These are phyloP conservation scores for Oryza punctata DNA, from an alignment of 176 grass and related monocot species.

Conservation along the genomic window DNA sequence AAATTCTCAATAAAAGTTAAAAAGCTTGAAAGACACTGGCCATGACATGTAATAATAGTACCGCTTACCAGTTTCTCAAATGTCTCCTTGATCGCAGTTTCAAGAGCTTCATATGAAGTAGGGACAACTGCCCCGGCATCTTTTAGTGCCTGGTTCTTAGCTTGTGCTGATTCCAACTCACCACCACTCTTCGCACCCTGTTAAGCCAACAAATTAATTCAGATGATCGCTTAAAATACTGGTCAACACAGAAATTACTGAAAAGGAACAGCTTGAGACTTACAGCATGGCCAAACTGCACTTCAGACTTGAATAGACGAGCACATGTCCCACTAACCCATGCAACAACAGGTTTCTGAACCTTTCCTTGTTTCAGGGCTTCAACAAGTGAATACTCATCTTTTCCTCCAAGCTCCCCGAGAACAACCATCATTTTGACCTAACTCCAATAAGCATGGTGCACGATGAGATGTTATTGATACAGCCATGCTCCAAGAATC, in stretches of 20 bases:
- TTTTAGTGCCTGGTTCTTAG: slow-evolving; percentile 85
- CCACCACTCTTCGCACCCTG: slow-evolving; percentile 97
- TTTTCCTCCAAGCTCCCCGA: slow-evolving; percentile 92
- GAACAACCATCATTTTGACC: slow-evolving; percentile 99
- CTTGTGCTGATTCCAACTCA: slow-evolving; percentile 98
- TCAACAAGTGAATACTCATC: slow-evolving; percentile 98
- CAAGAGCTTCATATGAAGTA: slow-evolving; percentile 94
- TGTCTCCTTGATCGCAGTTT: slow-evolving; percentile 79
- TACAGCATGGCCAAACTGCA: slow-evolving; percentile 98
- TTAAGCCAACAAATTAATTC: slow-evolving; percentile 39
- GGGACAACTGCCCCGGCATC: slow-evolving; percentile 96
- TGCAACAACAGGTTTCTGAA: slow-evolving; percentile 96
- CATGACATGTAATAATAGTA: slow-evolving; percentile 19
- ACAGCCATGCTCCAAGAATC: slow-evolving; percentile 18
- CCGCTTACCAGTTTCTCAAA: slow-evolving; percentile 81
- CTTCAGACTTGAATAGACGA: slow-evolving; percentile 93
- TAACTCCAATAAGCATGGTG: slow-evolving; percentile 43
- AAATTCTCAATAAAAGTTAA: background rate
- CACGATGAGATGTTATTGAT: slow-evolving; percentile 11
- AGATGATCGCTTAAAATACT: slow-evolving; percentile 12
- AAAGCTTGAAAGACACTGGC: background rate
- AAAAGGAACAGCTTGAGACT: slow-evolving; percentile 39
- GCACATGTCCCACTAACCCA: slow-evolving; percentile 99
- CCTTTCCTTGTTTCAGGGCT: slow-evolving; percentile 93
- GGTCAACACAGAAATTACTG: slow-evolving; percentile 18